Percentiles rank a stretch among this genome's conserved stretches.
These are phyloP conservation scores for Limtongozyma cylindracea DNA, from an alignment of 805 yeast genomes.

Conservation along the genomic window DNA sequence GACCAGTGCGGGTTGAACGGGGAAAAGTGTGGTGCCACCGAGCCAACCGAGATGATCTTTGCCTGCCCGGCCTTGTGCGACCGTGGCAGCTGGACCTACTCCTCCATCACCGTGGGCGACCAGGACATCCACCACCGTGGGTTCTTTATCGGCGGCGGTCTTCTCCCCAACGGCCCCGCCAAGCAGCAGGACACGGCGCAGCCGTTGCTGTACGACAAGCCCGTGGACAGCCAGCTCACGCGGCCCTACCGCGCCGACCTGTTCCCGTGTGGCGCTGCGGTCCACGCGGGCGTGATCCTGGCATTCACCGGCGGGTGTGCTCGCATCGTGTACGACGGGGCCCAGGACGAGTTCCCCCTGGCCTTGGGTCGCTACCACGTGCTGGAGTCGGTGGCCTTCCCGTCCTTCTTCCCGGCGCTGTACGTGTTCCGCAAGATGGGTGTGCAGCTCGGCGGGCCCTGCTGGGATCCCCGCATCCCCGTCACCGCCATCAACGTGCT, in stretches of 20 bases:
- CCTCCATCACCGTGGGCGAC: conserved; percentile 52
- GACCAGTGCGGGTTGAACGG: conserved; percentile 56
- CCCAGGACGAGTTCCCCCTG: conserved; percentile 17
- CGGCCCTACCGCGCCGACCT: conserved; percentile 73
- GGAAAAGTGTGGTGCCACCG: conserved; percentile 22
- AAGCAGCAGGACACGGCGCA: no score
- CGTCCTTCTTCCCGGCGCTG: conserved; percentile 53
- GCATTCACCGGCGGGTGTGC: conserved; percentile 66
- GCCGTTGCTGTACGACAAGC: no score
- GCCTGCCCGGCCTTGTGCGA: conserved; percentile 83
- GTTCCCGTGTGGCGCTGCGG: conserved; percentile 72
- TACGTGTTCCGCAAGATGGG: conserved; percentile 26
- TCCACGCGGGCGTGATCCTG: conserved; percentile 62
- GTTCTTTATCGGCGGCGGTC: conserved; percentile 60
- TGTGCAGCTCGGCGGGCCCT: conserved; percentile 15
- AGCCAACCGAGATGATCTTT: conserved; percentile 18
- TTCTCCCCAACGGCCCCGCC: conserved; percentile 2
- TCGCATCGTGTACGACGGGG: conserved; percentile 21
- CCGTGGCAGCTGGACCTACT: conserved; percentile 49
- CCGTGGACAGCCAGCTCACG: conserved; percentile 9
- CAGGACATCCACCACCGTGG: conserved; percentile 42
- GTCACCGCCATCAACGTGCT: conserved; percentile 32
- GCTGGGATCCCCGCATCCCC: conserved; percentile 42
- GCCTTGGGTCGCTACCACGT: conserved; percentile 24
- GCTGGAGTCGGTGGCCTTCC: conserved; percentile 27